These are phyloP conservation scores for Spergularia marina DNA, from an alignment of 148 eudicot genomes.

Conservation along the genomic window DNA sequence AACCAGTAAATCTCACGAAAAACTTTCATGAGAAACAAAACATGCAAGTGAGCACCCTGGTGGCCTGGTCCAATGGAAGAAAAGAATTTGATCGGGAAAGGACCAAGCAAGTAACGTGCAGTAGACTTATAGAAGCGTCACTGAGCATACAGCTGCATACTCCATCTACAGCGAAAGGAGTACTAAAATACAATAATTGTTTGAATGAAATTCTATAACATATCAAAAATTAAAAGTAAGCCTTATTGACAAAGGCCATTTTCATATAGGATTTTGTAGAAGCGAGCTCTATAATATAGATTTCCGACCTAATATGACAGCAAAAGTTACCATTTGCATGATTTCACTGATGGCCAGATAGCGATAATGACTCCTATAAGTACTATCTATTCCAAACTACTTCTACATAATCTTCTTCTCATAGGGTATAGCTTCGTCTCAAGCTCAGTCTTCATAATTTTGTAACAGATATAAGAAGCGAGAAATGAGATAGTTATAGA, in stretches of 20 bases:
- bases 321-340: background rate
- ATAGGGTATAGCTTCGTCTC: background rate
- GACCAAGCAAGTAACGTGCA: background rate
- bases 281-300: too few relatives aligned
- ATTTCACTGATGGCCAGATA: background rate
- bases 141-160: background rate
- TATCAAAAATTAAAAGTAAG: background rate
- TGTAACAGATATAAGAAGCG: background rate
- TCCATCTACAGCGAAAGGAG: background rate
- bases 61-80: background rate
- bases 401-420: background rate
- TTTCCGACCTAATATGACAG: background rate
- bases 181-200: background rate
- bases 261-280: too few relatives aligned
- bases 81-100: background rate
- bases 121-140: background rate
- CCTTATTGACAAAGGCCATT: background rate
- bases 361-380: background rate
- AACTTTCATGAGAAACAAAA: background rate
- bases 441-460: background rate
- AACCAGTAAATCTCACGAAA: background rate
- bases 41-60: background rate
- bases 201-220: background rate
- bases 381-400: background rate
- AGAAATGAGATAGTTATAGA: background rate